A percentile compares a stretch with the other conserved stretches of the same genome.
phyloP scores from a whole-genome alignment of 257 asterid genomes.

The Rauvolfia tetraphylla region DNA sequence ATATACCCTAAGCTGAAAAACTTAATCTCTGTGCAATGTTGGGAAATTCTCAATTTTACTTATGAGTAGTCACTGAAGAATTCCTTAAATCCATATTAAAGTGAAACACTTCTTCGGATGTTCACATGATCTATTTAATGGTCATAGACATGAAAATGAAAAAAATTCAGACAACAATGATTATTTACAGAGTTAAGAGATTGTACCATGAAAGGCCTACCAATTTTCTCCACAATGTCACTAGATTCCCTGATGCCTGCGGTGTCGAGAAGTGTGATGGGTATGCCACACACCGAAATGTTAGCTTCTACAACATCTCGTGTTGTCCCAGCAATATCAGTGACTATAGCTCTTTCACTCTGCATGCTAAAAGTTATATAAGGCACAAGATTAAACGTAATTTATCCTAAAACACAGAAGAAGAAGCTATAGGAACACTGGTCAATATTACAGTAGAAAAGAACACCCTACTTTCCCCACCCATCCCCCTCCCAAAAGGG shows the following conservation, averaged over 20 bases:
- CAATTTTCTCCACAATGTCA: slow-evolving; percentile 78
- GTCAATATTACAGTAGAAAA: neutral
- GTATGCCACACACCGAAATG: slow-evolving; percentile 70
- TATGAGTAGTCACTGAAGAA: neutral
- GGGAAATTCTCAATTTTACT: neutral
- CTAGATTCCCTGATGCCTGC: slow-evolving; percentile 92
- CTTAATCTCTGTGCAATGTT: neutral
- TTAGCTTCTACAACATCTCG: slow-evolving; percentile 87
- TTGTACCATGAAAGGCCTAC: slow-evolving; percentile 30
- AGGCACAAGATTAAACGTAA: slow-evolving; percentile 38
- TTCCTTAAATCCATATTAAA: neutral
- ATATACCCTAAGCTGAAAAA: neutral
- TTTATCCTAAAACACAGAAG: neutral
- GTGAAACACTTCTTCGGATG: neutral
- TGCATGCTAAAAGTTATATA: slow-evolving; percentile 64
- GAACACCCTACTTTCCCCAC: neutral
- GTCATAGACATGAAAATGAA: neutral
- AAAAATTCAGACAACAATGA: slow-evolving; percentile 13
- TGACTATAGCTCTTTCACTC: slow-evolving; percentile 98
- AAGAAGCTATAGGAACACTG: neutral
- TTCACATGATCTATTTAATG: neutral
- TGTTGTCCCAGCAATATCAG: slow-evolving; percentile 90
- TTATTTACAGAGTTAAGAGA: neutral
- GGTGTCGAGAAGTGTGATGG: slow-evolving; percentile 87
- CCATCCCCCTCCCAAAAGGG: neutral